Evolutionary conservation across 495 filamentous ascomycete species (phyloP), one percentile per base, ranked within the genome.

Genomic region (Penicillium simplicissimum): DNA sequence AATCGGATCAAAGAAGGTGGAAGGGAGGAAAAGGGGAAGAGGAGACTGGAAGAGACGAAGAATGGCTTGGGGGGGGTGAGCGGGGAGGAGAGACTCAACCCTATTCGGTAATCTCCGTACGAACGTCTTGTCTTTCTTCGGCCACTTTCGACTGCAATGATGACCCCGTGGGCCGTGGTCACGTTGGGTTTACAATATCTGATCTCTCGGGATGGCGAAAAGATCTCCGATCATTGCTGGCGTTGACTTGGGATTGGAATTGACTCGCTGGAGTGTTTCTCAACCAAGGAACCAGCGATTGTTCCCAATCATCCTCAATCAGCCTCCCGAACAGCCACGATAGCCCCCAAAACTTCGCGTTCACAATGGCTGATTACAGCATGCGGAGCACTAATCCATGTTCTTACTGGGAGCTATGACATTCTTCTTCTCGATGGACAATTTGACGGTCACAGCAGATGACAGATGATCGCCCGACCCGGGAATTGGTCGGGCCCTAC

Each of bases 81-180:
- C 66, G 70, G 67, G 70, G 70, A 71, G 70, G 70, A 71, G 67
- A 62, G 57, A 48, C 25, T 54, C 53, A 63, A 63, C 69, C 65
- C 65, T 68, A 67, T 65, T 71, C 59, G 63, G 63, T 53, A 59
- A 62, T 62, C 55, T 63, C 62, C 60, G 65, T 68, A 65, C 48
- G 48, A 55, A 57, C 45, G 28, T 48, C 34, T 52, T 17, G 23
- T 37, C 28, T 47, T 45, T 19, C 14, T 45, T 45, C 42, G 19
- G 19, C n/a, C 5, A 8, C 17, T 21, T 45, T 45, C 42, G 17
- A 45, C 42, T 19, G 40, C 42, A n/a, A 40, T 45, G 42, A 45
- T 45, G 17, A 13, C 17, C 19, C 42, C n/a, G 23, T 15, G 5
- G 14, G n/a, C 40, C 40, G 37, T 15, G 5, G 14, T 45, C 33